Base-by-base conservation (phyloP, 2,329 filamentous ascomycete genomes). In the Aspergillus floridensis region DNA sequence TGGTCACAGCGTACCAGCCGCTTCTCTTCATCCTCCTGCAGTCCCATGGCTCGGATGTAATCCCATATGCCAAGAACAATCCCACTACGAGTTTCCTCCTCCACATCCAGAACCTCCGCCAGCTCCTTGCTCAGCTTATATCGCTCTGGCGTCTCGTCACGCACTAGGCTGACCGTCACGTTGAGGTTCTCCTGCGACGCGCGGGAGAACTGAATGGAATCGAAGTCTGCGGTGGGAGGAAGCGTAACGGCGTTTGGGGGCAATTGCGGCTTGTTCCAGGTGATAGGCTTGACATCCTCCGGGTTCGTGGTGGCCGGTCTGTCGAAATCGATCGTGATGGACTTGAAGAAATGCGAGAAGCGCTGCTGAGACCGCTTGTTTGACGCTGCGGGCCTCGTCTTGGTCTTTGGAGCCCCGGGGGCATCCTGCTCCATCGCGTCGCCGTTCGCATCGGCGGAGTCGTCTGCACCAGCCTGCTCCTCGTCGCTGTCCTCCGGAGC, bases 1-100 rank as follows among this genome's bases (percentile, higher is more conserved):
- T 93, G 89, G 71, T 99, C 93, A 71, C 95, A 98, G 44, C 91
- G 88, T 68, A 99, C 93, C 61, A 90, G 90, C 62, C 95, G 86
- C 80, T 95, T 95, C 73, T 99, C 95, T 61, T 98, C 93, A 65
- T 96, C 93, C 72, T 97, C 93, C 74, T 96, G 92, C 50, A 99
- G 80, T 19, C 88, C 88, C 81, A 91, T 90, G 21, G 90, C 83
- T 67, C 91, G 88, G 65, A 96, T 90, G 70, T 99, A 99, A 72
- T 97, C 93, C 92, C 93, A 99, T 32, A 99, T 84, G 14, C 90
- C 93, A 82, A 96, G 91, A 29, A 96, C 87, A 6, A 93, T 89
- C 63, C 95, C 92, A 44, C 92, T 89, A 31, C 92, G 88, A 29
- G 95, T 93, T 53, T 92, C 93, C 75, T 96, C 92, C 52, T 87